Base-by-base conservation (phyloP, 805 yeast species). In the Schwanniomyces yamadae region DNA sequence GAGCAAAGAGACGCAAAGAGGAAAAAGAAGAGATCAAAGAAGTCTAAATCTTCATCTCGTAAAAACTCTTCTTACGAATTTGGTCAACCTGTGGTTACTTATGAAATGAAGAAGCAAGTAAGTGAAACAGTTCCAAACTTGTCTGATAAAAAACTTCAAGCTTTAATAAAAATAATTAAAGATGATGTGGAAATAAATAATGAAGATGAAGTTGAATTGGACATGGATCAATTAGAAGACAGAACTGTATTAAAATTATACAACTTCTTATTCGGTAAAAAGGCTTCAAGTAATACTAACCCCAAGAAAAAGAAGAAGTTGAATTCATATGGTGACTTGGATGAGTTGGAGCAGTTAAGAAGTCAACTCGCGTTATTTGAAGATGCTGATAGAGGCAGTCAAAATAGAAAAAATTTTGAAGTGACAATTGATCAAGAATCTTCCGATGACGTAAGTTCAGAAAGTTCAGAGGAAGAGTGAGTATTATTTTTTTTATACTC, bases 21-120 rank as follows among this genome's bases (percentile, higher is more conserved):
- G 45, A 72, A 63, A 54, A 61, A 60, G 54, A 64, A 61, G 48
- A 60, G 61, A 49, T 50, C 62, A 12, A 66, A 66, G 52, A 68
- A 65, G 45, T 51, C 54, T 13, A 46, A 62, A 44, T 47, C 42
- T 28, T 47, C 52, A 52, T 51, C 47, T 10, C 36, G 43, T 52
- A 59, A 39, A 53, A 50, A 34, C 44, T 36, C 36, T 27, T 43
- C 57, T 21, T 40, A 46, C 39, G 63, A 42, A 15, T 42, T 44
- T 50, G 39, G 57, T 46, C 57, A 49, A 34, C 67, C 69, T 9
- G 60, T 57, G 36, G 88, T 91, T 35, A 86, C 96, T 0, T 93
- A 87, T 57, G 98, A 90, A 54, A 91, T 91, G 98, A 93, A 93
- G 75, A 86, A 87, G 57, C 93, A 88, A 58, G 81, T 93, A 40